Evolutionary conservation across 2,329 filamentous ascomycete species (phyloP).

Genomic region (Aspergillus bombycis): DNA sequence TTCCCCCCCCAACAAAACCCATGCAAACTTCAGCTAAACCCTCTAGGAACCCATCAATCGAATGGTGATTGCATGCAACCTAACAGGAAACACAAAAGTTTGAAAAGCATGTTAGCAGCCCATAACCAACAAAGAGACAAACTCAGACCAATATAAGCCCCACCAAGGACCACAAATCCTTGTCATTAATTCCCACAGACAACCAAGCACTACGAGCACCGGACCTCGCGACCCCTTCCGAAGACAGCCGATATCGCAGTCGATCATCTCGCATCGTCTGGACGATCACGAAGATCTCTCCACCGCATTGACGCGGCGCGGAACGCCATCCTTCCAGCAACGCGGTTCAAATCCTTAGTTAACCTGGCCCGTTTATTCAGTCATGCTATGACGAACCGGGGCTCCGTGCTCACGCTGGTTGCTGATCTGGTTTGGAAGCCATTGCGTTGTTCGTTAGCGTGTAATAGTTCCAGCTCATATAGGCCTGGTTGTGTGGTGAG

Average conservation of each 20-base stretch:
- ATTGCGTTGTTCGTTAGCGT: neutral
- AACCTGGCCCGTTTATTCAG: neutral
- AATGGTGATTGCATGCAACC: too few relatives aligned
- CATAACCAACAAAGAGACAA: too few relatives aligned
- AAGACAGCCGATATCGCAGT: neutral
- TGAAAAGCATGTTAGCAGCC: too few relatives aligned
- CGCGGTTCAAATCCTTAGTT: too few relatives aligned
- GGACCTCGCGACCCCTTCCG: neutral
- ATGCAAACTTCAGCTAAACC: too few relatives aligned
- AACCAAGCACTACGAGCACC: neutral
- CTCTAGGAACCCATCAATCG: too few relatives aligned
- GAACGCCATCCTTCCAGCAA: neutral
- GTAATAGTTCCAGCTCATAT: neutral
- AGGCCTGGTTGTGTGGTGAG: neutral
- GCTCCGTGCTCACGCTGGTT: neutral
- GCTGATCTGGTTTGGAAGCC: neutral
- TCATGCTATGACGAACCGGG: neutral
- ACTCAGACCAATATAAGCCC: neutral
- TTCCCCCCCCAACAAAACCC: too few relatives aligned
- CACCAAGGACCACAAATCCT: neutral
- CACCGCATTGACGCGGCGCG: conserved; percentile 1
- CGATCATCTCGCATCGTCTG: neutral
- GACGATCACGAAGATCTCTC: conserved; percentile 2
- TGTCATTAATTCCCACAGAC: neutral
- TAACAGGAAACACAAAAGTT: too few relatives aligned